Evolutionary conservation across 2,329 filamentous ascomycete genomes (phyloP).

Genomic region (Epichloe amarillans): DNA sequence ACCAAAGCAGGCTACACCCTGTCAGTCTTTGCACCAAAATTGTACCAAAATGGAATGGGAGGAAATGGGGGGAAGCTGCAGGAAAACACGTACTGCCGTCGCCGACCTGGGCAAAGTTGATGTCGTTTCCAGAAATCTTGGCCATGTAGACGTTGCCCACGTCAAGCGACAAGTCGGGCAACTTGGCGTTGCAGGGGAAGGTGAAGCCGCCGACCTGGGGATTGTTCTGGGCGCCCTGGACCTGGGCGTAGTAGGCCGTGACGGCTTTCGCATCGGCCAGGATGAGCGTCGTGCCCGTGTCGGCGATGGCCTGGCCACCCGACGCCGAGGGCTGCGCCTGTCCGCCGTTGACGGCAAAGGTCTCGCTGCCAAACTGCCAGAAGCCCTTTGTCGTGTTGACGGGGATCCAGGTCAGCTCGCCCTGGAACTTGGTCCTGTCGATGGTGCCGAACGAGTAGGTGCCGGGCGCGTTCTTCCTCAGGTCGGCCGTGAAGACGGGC

Average conservation of each 20-base stretch:
- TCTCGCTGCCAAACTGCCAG: constrained; percentile 32
- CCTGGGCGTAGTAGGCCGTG: constrained; percentile 32
- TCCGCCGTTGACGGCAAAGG: constrained; percentile 10
- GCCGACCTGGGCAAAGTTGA: constrained; percentile 38
- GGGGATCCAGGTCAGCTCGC: constrained; percentile 45
- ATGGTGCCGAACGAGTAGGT: constrained; percentile 64
- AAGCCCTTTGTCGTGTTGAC: constrained; percentile 51
- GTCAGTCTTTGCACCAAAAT: background rate
- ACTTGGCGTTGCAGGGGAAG: constrained; percentile 28
- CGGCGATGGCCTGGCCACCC: constrained; percentile 30
- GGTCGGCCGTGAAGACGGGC: constrained; percentile 53
- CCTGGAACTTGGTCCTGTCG: constrained; percentile 48
- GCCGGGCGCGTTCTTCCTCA: constrained; percentile 43
- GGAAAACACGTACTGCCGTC: constrained; percentile 29
- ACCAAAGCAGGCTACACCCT: constrained; percentile 44
- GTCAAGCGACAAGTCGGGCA: constrained; percentile 38
- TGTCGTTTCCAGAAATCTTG: constrained; percentile 36
- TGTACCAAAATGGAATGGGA: no score
- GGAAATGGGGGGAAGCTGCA: background rate
- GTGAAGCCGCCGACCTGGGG: constrained; percentile 27
- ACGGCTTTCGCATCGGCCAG: constrained; percentile 41
- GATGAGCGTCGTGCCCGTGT: constrained; percentile 51
- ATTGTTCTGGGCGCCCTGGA: constrained; percentile 23
- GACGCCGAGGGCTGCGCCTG: constrained; percentile 24
- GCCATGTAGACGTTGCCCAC: constrained; percentile 45